Evolutionary conservation across 495 filamentous ascomycete genomes (phyloP).

Genomic region (Aspergillus avenaceus): DNA sequence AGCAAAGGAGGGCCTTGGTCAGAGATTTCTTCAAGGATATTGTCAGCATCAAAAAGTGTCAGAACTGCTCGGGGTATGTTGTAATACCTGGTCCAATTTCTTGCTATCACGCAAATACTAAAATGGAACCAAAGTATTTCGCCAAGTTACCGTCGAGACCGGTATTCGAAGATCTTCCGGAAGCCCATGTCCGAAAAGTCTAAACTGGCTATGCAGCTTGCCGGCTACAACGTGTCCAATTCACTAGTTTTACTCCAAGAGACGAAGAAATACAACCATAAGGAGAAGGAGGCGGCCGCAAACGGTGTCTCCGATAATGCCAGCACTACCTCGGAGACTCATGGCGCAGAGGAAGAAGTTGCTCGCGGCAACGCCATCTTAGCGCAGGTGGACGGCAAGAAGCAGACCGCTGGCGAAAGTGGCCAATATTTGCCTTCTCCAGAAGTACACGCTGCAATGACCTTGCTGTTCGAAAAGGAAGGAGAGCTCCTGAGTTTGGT

Average conservation of each 20-base stretch:
- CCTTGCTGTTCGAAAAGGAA: conserved; percentile 81
- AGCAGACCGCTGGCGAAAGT: conserved; percentile 29
- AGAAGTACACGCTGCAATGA: conserved; percentile 72
- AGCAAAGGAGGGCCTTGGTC: conserved; percentile 67
- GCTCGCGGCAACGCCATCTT: conserved; percentile 52
- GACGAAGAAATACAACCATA: conserved; percentile 28
- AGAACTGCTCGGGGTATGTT: conserved; percentile 64
- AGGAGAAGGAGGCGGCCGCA: conserved; percentile 26
- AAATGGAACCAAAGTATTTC: conserved; percentile 51
- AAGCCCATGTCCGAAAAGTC: conserved; percentile 69
- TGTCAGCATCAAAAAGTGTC: conserved; percentile 59
- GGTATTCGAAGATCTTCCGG: conserved; percentile 88
- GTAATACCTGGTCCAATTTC: neutral
- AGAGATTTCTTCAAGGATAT: conserved; percentile 77
- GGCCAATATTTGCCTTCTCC: conserved; percentile 69
- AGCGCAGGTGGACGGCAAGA: conserved; percentile 25
- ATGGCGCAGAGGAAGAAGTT: conserved; percentile 66
- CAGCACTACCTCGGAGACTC: conserved; percentile 28
- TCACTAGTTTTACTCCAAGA: conserved; percentile 49
- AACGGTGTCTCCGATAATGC: conserved; percentile 21
- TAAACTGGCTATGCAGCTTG: conserved; percentile 65
- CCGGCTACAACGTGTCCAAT: conserved; percentile 63
- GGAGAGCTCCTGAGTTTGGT: conserved; percentile 73
- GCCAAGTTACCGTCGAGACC: conserved; percentile 78
- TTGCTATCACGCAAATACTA: conserved; percentile 13